A percentile compares a stretch with the other conserved stretches of the same genome.
These are phyloP conservation scores for Clonostachys byssicola DNA, from an alignment of 2,329 filamentous ascomycete species.

Conservation along the genomic window DNA sequence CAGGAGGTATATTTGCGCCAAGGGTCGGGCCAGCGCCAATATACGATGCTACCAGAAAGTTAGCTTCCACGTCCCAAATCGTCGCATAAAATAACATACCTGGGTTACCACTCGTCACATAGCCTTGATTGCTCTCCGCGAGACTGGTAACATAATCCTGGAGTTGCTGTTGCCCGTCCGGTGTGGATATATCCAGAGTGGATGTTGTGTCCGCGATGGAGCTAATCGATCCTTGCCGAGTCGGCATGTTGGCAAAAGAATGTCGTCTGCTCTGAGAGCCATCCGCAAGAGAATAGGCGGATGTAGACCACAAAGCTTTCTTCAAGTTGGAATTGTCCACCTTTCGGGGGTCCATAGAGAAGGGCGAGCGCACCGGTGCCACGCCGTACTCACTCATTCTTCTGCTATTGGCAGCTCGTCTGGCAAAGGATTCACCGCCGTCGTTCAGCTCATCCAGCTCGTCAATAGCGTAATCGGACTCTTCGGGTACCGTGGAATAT, in stretches of 20 bases:
- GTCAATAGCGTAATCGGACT: conserved; percentile 69
- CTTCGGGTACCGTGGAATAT: conserved; percentile 57
- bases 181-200: conserved; percentile 37
- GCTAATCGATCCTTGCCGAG: conserved; percentile 59
- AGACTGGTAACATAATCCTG: conserved; percentile 1
- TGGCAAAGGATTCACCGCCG: conserved; percentile 36
- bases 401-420: conserved; percentile 46
- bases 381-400: conserved; percentile 16
- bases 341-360: conserved; percentile 25
- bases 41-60: conserved; percentile 5
- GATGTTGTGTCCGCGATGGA: conserved; percentile 50
- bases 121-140: neutral
- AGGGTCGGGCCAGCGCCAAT: conserved; percentile 9
- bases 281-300: conserved; percentile 62
- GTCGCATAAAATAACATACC: neutral
- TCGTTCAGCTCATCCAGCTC: conserved; percentile 63
- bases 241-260: conserved; percentile 70
- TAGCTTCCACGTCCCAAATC: neutral
- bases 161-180: conserved; percentile 28
- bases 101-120: neutral
- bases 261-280: conserved; percentile 73
- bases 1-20: conserved; percentile 12
- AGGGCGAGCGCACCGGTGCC: neutral
- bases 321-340: conserved; percentile 54
- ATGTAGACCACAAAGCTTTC: conserved; percentile 67